Evolutionary conservation across 1,284 basidiomycete species (phyloP).

Genomic region (Ustilago vetiveriae): DNA sequence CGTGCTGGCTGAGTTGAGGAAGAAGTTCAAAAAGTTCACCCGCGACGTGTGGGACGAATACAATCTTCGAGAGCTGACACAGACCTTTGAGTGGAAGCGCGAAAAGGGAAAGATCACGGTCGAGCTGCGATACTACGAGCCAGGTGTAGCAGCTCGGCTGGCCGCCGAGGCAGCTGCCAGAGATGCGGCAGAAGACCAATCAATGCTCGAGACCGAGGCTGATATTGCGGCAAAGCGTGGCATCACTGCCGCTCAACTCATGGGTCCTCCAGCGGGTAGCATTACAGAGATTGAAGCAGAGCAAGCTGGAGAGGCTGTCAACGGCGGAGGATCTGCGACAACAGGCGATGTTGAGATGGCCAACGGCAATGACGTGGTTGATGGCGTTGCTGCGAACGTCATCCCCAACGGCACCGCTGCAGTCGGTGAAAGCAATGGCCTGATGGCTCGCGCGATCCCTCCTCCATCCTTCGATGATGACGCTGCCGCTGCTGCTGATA

Average conservation of each 20-base stretch:
- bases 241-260: conserved; percentile 45
- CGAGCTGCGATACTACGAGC: conserved; percentile 77
- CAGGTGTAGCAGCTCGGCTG: conserved; percentile 9
- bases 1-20: conserved; percentile 86
- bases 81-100: conserved; percentile 59
- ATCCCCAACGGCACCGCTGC: too few relatives aligned
- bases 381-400: conserved; percentile 1
- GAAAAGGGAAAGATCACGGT: conserved; percentile 57
- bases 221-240: conserved; percentile 29
- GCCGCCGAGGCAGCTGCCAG: conserved; percentile 6
- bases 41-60: conserved; percentile 75
- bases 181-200: conserved; percentile 15
- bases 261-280: conserved; percentile 10
- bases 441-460: not conserved
- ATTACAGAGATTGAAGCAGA: conserved; percentile 12
- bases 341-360: conserved; percentile 26
- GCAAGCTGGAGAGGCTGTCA: not conserved
- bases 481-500: not conserved
- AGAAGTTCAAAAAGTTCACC: conserved; percentile 91
- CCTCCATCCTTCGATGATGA: conserved; percentile 32
- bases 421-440: not conserved
- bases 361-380: conserved; percentile 4
- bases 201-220: conserved; percentile 45
- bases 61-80: conserved; percentile 66
- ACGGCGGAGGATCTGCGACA: conserved; percentile 1